phyloP scores from a whole-genome alignment of 192 early-diverging fungal genomes.

The Gryganskiella cystojenkinii region DNA sequence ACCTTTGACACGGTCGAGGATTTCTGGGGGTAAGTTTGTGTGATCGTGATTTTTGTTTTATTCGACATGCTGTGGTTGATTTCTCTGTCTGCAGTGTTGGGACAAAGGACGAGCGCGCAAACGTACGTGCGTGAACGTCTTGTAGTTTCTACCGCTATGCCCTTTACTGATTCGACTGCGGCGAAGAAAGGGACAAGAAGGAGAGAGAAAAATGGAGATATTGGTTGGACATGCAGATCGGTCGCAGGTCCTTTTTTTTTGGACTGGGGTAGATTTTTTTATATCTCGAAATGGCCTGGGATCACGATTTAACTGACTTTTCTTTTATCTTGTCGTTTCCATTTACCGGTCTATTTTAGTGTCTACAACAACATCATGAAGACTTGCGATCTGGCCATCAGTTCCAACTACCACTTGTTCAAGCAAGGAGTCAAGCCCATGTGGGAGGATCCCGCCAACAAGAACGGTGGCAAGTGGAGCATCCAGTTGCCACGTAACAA shows the following conservation, averaged over 20 bases:
- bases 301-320: no score
- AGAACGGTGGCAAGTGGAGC: constrained; percentile 92
- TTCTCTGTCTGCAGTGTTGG: background rate
- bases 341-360: constrained; percentile 15
- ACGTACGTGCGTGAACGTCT: no score
- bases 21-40: constrained; percentile 90
- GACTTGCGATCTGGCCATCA: constrained; percentile 74
- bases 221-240: constrained; percentile 2
- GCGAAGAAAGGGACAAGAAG: constrained; percentile 1
- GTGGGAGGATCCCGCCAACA: constrained; percentile 96
- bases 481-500: constrained; percentile 76
- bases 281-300: no score
- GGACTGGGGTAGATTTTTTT: no score
- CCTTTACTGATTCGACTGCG: background rate
- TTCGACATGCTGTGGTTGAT: background rate
- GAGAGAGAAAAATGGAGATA: constrained; percentile 5
- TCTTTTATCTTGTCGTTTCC: no score
- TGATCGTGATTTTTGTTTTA: no score
- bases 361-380: constrained; percentile 89
- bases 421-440: constrained; percentile 90
- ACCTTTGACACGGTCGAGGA: constrained; percentile 94
- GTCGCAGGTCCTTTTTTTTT: background rate
- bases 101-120: no score
- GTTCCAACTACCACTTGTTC: constrained; percentile 95
- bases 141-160: no score